Percentiles rank a stretch among this genome's conserved stretches.
Conservation (phyloP, 306 rosid species). For the Canavalia ensiformis region DNA sequence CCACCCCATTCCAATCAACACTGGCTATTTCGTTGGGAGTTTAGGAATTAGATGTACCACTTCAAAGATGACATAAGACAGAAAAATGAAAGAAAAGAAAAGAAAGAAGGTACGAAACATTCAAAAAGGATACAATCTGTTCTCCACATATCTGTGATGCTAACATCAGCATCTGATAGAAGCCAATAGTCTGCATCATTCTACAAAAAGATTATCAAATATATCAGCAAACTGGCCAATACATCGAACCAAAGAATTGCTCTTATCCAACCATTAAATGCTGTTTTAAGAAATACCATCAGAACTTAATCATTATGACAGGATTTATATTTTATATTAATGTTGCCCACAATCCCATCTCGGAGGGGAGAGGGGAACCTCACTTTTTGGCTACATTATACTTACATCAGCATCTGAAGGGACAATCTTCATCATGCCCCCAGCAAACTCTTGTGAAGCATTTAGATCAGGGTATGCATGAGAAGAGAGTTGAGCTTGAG, state of each 20-base stretch:
- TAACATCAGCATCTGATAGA: slow-evolving; percentile 91
- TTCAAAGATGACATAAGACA: slow-evolving; percentile 15
- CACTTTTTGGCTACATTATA: slow-evolving; percentile 37
- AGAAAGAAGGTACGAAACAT: slow-evolving; percentile 32
- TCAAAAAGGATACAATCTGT: slow-evolving; percentile 82
- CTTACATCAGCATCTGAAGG: slow-evolving; percentile 97
- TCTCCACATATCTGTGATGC: slow-evolving; percentile 99
- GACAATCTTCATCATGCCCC: slow-evolving; percentile 98
- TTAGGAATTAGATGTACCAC: slow-evolving; percentile 52
- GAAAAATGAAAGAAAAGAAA: neutral
- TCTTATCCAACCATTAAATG: slow-evolving; percentile 34
- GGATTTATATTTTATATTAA: slow-evolving; percentile 1
- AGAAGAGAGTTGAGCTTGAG: slow-evolving; percentile 68
- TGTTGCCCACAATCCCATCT: slow-evolving; percentile 19
- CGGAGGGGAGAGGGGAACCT: slow-evolving; percentile 11
- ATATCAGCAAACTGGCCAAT: slow-evolving; percentile 35
- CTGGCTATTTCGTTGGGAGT: slow-evolving; percentile 64
- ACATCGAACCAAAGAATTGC: slow-evolving; percentile 9
- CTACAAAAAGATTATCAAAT: slow-evolving; percentile 62
- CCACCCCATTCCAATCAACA: slow-evolving; percentile 80
- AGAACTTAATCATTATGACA: slow-evolving; percentile 10
- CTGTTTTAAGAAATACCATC: neutral
- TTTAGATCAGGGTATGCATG: slow-evolving; percentile 68
- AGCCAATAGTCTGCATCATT: slow-evolving; percentile 99
- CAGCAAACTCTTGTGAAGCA: slow-evolving; percentile 73